These are phyloP conservation scores for Diaporthe humulicola DNA, from an alignment of 2,329 filamentous ascomycete species.

Conservation along the genomic window DNA sequence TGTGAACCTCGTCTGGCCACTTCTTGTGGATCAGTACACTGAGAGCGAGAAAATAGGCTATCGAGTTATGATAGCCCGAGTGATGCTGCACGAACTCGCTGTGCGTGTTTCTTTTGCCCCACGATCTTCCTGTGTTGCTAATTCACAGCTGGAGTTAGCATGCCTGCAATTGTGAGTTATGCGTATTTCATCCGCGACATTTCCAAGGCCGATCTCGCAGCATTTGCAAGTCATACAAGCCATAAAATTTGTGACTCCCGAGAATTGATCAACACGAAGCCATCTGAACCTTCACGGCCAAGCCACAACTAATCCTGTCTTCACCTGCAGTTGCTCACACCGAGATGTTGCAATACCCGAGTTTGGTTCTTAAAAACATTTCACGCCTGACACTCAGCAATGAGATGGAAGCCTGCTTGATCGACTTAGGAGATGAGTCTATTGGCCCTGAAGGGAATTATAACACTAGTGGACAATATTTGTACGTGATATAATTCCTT, in stretches of 20 bases:
- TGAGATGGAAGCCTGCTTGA: not conserved
- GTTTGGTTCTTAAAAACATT: not conserved
- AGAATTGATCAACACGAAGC: too few species aligned
- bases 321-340: not conserved
- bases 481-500: not conserved
- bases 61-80: not conserved
- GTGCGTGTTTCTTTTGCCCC: not conserved
- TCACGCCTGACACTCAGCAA: not conserved
- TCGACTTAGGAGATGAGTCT: not conserved
- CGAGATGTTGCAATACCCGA: slow-evolving; percentile 9
- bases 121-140: not conserved
- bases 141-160: not conserved
- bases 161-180: slow-evolving; percentile 11
- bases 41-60: slow-evolving; percentile 10
- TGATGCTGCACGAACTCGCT: not conserved
- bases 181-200: not conserved
- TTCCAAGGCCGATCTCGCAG: not conserved
- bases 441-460: not conserved
- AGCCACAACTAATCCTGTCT: not conserved
- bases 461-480: not conserved
- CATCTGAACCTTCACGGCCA: not conserved
- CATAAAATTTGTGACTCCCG: too few species aligned
- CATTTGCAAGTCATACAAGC: not conserved
- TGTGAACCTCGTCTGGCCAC: slow-evolving; percentile 14
- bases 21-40: slow-evolving; percentile 10